Evolutionary conservation across 2,329 filamentous ascomycete genomes (phyloP), one percentile per base, ranked within the genome.

Genomic region (Diplocarpon rosae): DNA sequence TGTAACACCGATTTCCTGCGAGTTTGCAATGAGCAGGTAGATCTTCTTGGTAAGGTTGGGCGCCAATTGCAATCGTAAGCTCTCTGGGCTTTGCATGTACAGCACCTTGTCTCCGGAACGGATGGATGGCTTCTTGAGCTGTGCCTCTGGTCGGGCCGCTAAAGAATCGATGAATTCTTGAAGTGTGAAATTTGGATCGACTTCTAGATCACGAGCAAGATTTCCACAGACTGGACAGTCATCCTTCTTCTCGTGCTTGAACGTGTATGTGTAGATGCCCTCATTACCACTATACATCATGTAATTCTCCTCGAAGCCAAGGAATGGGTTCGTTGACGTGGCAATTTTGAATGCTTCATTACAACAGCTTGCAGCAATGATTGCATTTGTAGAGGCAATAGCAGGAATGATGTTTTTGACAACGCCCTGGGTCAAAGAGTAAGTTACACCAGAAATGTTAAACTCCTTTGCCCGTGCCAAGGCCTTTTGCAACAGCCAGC

Each of bases 261-360:
- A 98, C 0, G 92, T 98, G 65, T 95, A 95, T 0, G 92, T 98
- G 69, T 98, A 98, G 53, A 98, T 83, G 53, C 84, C 77, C 59
- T 94, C 90, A 59, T 96, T 89, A 37, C 93, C 92, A 11, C 87
- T 95, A 65, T 98, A 98, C 85, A 95, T 95, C 89, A 96, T 96
- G 68, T 98, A 98, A 63, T 95, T 94, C 45, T 83, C 83, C 36
- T 83, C 79, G 51, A 78, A 71, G 11, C 83, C 85, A 13, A 98
- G 71, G 52, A 80, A 82, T 0, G 90, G 87, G 28, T 90, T 92
- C 31, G 82, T 78, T 39, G 74, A 78, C 12, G 86, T 94, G 34
- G 83, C 85, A 51, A 98, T 85, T 67, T 98, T 98, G 67, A 96
- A 80, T 1, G 89, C 90, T 65, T 98, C 92, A 54, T 95, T 96